Base-by-base conservation (phyloP, 176 grass and related monocot species). In the Poa annua region DNA sequence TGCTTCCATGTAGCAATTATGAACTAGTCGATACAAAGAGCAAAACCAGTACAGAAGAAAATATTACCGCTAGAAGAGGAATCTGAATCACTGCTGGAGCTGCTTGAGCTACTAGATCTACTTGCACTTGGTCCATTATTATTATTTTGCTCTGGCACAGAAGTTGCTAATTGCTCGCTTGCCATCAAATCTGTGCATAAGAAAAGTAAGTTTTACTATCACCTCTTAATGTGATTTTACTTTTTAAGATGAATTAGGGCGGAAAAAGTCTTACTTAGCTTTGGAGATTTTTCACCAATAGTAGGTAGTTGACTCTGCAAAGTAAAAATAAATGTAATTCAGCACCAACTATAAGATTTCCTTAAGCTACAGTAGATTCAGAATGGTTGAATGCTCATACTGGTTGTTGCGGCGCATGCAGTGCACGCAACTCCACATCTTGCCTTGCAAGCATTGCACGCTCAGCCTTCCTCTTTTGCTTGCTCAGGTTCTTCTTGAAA, bases 401-500 rank as follows among this genome's bases (percentile, higher is more conserved):
- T 55, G 66, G 71, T 78, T 92, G 83, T 69, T 92, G 92, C 71
- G 80, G 79, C 72, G 21, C 66, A 53, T 87, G 67, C 29, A 76
- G 84, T n/a, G 80, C 55, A 57, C 47, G 80, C 84, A 85, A 55
- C 72, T 86, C 89, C 47, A 72, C 32, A 81, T 93, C 83, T 81
- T 86, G 85, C 54, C 77, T 88, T 76, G 96, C 92, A 56, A 93
- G 88, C 86, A 95, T 85, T n/a, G 89, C 89, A 32, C 94, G 85
- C 83, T 98, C 96, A 10, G 92, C 92, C 89, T 91, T 98, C 84
- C 90, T 89, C 85, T 95, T 98, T 77, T 93, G 86, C 91, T 98
- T 98, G 77, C 96, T 98, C 63, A 98, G 79, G 80, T 94, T 90
- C 74, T 98, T 98, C 77, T 90, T 98, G 85, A 93, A 95, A 89